Base-by-base conservation (phyloP, 2,329 filamentous ascomycete species). In the Paramyrothecium sp. region DNA sequence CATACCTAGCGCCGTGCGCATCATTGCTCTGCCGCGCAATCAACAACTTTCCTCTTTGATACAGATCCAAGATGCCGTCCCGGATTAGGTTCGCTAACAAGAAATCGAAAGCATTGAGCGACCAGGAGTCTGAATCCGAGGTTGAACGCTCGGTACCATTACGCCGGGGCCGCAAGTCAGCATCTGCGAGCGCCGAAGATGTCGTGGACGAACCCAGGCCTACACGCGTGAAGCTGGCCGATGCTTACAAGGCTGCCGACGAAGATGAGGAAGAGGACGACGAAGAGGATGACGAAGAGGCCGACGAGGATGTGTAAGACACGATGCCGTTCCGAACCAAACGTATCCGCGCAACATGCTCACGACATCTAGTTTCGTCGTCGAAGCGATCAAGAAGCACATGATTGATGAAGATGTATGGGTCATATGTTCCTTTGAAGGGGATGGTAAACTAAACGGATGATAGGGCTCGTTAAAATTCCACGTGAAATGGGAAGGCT, bases 401-500 rank as follows among this genome's bases (percentile, higher is more conserved):
- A 80, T 82, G 55, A 79, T 89, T 49, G 78, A 83, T 41, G 78
- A 82, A 41, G 75, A 82, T 54, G 85, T 86, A 69, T 58, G 78
- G 26, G 26, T 30, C 26, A 30, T 30, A 30, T 10, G 4, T 30
- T 30, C 5, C 26, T 10, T 16, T 3, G 10, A 20, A 22, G n/a
- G 13, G 3, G 23, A 49, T 65, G 48, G 16, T 12, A 44, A 44
- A 56, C 58, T 56, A n/a, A 56, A 26, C 11, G 19, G 33, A 23
- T n/a, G 10, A 11, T 58, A 85, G 75, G 83, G 82, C 20, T 69
- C 71, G 4, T 66, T 87, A 0, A 79, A 81, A 51, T 92, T 89
- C 67, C 81, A 88, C 54, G 89, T 95, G 38, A 92, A 94, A 66
- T 95, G 91, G 91, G 85, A 90, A 61, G 90, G 90, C 3, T 95